Evolutionary conservation across 2,329 filamentous ascomycete species (phyloP), one percentile per base, ranked within the genome.

Genomic region (Phoma sp.): DNA sequence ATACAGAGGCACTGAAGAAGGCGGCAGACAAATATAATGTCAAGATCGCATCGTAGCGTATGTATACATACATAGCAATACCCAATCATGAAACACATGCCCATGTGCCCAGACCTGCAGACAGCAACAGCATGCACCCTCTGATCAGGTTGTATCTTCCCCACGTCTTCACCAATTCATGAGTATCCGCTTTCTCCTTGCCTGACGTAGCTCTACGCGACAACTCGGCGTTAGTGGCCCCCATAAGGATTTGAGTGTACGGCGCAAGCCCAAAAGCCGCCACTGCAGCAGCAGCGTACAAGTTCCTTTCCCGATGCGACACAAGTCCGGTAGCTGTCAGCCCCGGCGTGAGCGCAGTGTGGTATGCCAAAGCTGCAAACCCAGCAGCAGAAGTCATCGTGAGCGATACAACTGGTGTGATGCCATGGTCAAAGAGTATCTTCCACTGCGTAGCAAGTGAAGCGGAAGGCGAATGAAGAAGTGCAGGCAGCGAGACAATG

Each of bases 401-500:
- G 14, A 58, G 45, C n/a, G 57, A 53, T 5, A 61, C 53, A 2
- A 66, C 58, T 5, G 61, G 59, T 5, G 43, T 34, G 33, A 61
- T 64, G 39, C 61, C 64, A 4, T 37, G 17, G 25, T 62, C 34
- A 46, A 57, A 66, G 14, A 66, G 54, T 6, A 45, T 60, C 11
- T 55, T 50, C 61, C 57, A 67, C 57, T 67, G 62, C 9, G 42
- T 52, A n/a, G 58, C 56, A 18, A 63, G 56, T 7, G 43, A 42
- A 0, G 37, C 4, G 7, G 50, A 28, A 5, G 39, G 26, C 0
- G 62, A 51, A 7, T 60, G 56, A 1, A 61, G 46, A 15, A 65
- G 51, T 1, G 56, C 55, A 1, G 62, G 64, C 25, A 67, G 47
- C 1, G 53, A 53, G 30, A 65, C 40, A 23, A 65, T 51, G 1